Percentiles rank a stretch among this genome's conserved stretches.
These are phyloP conservation scores for Aspergillus sergii DNA, from an alignment of 2,329 filamentous ascomycete species.

Conservation along the genomic window DNA sequence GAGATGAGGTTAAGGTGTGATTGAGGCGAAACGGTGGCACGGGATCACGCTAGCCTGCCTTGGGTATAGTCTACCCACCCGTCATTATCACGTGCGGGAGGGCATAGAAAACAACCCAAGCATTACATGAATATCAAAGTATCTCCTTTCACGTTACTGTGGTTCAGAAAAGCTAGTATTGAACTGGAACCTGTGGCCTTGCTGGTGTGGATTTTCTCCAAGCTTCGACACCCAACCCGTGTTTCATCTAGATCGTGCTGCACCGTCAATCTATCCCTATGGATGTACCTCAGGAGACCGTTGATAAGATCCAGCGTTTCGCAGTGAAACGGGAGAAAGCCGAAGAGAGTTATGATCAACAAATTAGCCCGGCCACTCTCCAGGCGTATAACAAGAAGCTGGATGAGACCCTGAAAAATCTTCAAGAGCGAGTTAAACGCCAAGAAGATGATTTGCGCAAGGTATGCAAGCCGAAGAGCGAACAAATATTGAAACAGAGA, in stretches of 20 bases:
- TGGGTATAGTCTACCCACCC: not conserved
- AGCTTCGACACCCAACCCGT: not conserved
- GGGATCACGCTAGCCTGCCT: slow-evolving; percentile 25
- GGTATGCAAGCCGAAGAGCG: slow-evolving; percentile 33
- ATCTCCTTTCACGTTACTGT: not conserved
- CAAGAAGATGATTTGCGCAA: slow-evolving; percentile 52
- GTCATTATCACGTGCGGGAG: slow-evolving; percentile 17
- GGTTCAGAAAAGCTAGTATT: not conserved
- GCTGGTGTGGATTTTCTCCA: not conserved
- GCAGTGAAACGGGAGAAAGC: slow-evolving; percentile 35
- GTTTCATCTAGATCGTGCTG: not conserved
- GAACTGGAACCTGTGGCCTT: not conserved
- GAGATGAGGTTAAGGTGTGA: slow-evolving; percentile 27
- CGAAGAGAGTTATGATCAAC: slow-evolving; percentile 35
- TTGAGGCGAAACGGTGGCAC: slow-evolving; percentile 18
- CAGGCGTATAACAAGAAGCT: slow-evolving; percentile 48
- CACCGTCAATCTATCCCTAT: slow-evolving; percentile 20
- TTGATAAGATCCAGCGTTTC: slow-evolving; percentile 39
- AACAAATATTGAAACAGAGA: not conserved
- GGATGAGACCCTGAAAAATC: slow-evolving; percentile 67
- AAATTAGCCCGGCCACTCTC: slow-evolving; percentile 31
- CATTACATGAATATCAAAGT: not conserved
- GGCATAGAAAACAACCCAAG: slow-evolving; percentile 8
- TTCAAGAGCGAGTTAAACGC: slow-evolving; percentile 57
- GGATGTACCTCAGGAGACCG: slow-evolving; percentile 34